Percentiles rank a stretch among this genome's conserved stretches.
Evolutionary conservation across 2,329 filamentous ascomycete species (phyloP).

Genomic region (Paecilomyces dactylethromorphus): DNA sequence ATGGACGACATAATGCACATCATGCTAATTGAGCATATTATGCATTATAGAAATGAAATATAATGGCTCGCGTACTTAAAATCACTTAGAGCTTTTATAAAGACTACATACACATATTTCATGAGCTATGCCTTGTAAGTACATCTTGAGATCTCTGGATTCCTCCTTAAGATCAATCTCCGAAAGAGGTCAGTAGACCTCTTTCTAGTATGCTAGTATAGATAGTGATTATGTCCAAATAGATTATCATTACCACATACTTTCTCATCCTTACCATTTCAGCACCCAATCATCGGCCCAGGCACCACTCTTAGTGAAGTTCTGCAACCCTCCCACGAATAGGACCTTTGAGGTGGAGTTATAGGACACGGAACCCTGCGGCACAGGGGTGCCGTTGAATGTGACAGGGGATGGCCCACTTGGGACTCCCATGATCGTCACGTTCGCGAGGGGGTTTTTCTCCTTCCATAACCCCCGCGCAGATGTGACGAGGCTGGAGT

Average conservation of each 20-base stretch:
- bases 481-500: constrained; percentile 41
- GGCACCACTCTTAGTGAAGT: constrained; percentile 47
- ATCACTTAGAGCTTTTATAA: no score
- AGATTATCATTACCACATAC: neutral
- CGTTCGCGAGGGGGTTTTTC: constrained; percentile 52
- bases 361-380: constrained; percentile 40
- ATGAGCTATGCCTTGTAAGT: no score
- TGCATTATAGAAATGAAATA: no score
- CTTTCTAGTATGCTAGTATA: no score
- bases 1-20: no score
- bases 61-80: no score
- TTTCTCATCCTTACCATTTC: constrained; percentile 38
- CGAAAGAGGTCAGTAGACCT: no score
- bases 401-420: constrained; percentile 38
- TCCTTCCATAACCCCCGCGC: constrained; percentile 51
- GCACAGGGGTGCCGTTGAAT: constrained; percentile 46
- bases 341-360: constrained; percentile 44
- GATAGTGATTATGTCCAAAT: no score
- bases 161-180: no score
- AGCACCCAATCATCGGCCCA: constrained; percentile 54
- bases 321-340: constrained; percentile 44
- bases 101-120: no score
- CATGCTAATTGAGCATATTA: no score
- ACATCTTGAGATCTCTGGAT: no score
- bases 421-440: constrained; percentile 56